Base-by-base conservation (phyloP, 2,329 filamentous ascomycete genomes). In the Ophiostoma quercus region DNA sequence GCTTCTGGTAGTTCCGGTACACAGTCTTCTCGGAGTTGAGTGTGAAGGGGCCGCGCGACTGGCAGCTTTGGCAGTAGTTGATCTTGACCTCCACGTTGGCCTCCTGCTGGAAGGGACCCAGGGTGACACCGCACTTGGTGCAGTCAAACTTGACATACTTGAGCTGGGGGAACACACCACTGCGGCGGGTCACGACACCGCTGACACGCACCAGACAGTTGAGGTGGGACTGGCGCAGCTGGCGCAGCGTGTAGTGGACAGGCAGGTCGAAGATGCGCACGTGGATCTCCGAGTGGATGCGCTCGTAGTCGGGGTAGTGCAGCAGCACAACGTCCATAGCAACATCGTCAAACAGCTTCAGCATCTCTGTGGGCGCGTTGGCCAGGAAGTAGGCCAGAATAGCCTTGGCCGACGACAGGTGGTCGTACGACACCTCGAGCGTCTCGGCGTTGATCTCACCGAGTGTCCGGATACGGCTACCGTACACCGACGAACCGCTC, bases 121-220 rank as follows among this genome's bases (percentile, higher is more conserved):
- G 86, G 0, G 93, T 97, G 65, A 92, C 87, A 72, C 92, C 92
- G 76, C 95, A 99, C 81, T 97, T 99, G 71, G 84, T 88, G 81
- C 95, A 99, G 81, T 97, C 92, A 77, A 99, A 98, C 81, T 97
- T 97, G 81, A 99, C 92, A 79, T 98, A 97, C 79, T 98, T 98
- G 72, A 99, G 84, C 81, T 99, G 95, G 2, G 95, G 95, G 79
- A 99, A 99, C 66, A 99, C 96, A 70, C 95, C 95, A 34, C 90
- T 96, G 74, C 95, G 88, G 73, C 95, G 89, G 43, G 95, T 99
- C 37, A 99, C 95, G 4, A 99, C 95, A 74, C 95, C 95, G 75
- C 91, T 94, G 69, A 99, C 95, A 68, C 94, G 90, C 54, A 99
- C 92, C 62, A 99, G 84, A 76, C 94, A 97, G 84, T 99, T 99